Evolutionary conservation across 331 rosid genomes (phyloP).

Genomic region (Malus hybrid): DNA sequence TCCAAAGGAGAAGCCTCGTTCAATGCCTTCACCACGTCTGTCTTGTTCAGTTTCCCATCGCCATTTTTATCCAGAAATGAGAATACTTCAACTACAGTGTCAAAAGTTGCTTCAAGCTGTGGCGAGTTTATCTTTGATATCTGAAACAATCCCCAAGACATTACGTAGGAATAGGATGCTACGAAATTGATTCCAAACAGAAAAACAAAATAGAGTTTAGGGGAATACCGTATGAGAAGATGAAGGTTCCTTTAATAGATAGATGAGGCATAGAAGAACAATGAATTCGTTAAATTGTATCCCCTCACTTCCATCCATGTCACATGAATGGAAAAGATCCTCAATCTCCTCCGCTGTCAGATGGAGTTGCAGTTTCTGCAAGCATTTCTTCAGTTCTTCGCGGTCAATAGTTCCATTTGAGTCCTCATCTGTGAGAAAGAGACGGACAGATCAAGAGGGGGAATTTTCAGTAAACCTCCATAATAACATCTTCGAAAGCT

Average conservation of each 20-base stretch:
- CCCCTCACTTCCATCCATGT: constrained; percentile 74
- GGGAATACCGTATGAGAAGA: constrained; percentile 35
- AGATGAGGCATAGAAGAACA: constrained; percentile 78
- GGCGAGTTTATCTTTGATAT: constrained; percentile 45
- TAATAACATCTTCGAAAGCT: not conserved
- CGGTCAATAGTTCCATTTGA: constrained; percentile 70
- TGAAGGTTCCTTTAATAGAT: constrained; percentile 55
- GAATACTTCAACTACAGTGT: constrained; percentile 61
- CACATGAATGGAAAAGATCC: constrained; percentile 73
- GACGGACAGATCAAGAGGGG: not conserved
- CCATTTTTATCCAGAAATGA: constrained; percentile 69
- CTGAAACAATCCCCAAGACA: constrained; percentile 34
- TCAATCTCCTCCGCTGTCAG: constrained; percentile 56
- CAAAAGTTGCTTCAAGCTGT: constrained; percentile 60
- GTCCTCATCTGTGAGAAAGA: constrained; percentile 60
- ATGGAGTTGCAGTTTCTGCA: constrained; percentile 54
- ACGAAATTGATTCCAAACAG: not conserved
- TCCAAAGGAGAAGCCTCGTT: constrained; percentile 58
- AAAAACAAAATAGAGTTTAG: constrained; percentile 1
- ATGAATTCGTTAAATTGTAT: constrained; percentile 83
- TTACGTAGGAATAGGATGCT: not conserved
- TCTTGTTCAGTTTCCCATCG: constrained; percentile 68
- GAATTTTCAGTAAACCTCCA: constrained; percentile 10
- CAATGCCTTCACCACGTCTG: constrained; percentile 65
- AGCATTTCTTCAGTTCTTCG: constrained; percentile 53